Evolutionary conservation across 164 flowering plant species (phyloP), one percentile per base, ranked within the genome.

Genomic region (Akebia trifoliata): DNA sequence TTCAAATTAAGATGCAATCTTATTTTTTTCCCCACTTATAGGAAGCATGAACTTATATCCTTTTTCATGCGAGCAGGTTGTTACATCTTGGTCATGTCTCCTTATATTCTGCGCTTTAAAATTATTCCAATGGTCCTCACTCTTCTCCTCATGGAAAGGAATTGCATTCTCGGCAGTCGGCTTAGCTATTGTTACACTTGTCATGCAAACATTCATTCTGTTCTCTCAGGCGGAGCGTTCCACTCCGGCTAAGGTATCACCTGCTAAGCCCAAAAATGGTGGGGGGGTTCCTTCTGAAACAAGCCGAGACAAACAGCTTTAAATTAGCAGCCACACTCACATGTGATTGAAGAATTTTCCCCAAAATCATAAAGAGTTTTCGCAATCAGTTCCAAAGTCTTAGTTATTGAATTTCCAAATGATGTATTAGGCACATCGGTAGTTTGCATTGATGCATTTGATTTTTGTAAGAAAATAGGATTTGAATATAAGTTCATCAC

Each of bases 221-320:
- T 79, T 71, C 63, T 75, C 96, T 15, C 83, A 83, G 58, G 66
- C 96, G n/a, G 85, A 83, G 60, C 76, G 72, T 45, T 77, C 81
- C 4, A 74, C 67, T 22, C 72, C 81, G 34, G 70, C 75, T 28
- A 73, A 57, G 54, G 63, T 52, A 29, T 57, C 62, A 32, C 66
- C 65, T 20, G 10, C 56, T 38, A 42, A 67, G 71, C 49, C 59
- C 40, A 32, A 56, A 51, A 60, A 56, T 38, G 59, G 51, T 38
- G 59, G 51, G 56, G 34, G 42, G 21, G 17, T 75, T 51, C 50
- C 70, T 63, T 63, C 61, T 6, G 42, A 60, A 10, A 21, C 62
- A 21, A 72, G 54, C 59, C 42, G 14, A 39, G 66, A 43, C 26
- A 64, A 69, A 50, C 39, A 48, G 26, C 62, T 26, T 39, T 59